These are phyloP conservation scores for Eimeria brunetti DNA, from an alignment of 169 alveolate species.

Conservation along the genomic window DNA sequence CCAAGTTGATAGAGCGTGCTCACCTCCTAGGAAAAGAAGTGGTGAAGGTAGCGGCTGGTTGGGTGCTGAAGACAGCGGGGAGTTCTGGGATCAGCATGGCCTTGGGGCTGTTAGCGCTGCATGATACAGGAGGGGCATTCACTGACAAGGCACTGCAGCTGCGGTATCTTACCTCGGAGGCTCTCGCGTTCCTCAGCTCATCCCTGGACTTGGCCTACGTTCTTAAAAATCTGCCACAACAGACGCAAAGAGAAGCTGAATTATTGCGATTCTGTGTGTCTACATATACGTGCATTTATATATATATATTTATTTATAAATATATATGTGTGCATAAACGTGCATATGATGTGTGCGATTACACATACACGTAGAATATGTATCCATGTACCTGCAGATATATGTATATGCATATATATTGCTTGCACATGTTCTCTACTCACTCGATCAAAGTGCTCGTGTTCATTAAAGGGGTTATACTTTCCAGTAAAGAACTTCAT, in stretches of 20 bases:
- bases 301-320: no score
- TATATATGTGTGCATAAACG: no score
- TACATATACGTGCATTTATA: not conserved
- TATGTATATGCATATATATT: no score
- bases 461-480: no score
- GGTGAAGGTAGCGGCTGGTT: conserved; percentile 36
- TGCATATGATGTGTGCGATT: no score
- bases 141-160: conserved; percentile 45
- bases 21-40: not conserved
- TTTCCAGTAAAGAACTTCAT: no score
- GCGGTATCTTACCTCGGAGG: conserved; percentile 18
- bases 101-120: conserved; percentile 41
- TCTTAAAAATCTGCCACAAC: not conserved
- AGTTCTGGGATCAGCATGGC: conserved; percentile 37
- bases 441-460: no score
- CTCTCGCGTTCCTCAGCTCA: conserved; percentile 20
- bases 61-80: conserved; percentile 39
- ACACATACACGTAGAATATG: no score
- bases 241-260: not conserved
- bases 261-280: conserved; percentile 28
- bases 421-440: no score
- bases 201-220: conserved; percentile 25
- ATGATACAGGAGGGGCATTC: not conserved
- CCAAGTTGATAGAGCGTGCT: not conserved
- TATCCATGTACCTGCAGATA: no score